Evolutionary conservation across 1,284 basidiomycete genomes (phyloP).

Genomic region (Fomes fomentarius): DNA sequence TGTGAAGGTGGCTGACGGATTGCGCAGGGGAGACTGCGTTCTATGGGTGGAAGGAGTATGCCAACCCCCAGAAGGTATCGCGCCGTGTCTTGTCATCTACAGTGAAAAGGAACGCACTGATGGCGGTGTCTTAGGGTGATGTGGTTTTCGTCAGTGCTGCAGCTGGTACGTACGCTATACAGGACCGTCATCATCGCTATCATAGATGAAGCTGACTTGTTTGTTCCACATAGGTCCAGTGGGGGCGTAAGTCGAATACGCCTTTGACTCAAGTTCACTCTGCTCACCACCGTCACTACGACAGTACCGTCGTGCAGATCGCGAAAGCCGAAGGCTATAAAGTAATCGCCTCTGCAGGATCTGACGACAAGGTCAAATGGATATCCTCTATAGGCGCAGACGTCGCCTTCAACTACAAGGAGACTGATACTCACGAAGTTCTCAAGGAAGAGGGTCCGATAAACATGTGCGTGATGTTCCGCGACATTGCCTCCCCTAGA

Average conservation of each 20-base stretch:
- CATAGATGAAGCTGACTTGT: no score
- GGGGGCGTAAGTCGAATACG: conserved; percentile 25
- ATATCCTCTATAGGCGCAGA: conserved; percentile 70
- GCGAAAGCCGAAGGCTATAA: conserved; percentile 66
- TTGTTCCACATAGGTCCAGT: conserved; percentile 18
- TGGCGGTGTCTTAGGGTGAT: conserved; percentile 23
- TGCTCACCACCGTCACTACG: background rate
- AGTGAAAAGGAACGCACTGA: no score
- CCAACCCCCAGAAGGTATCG: conserved; percentile 26
- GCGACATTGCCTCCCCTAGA: no score
- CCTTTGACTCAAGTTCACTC: no score
- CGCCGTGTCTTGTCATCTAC: no score
- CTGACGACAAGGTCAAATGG: conserved; percentile 68
- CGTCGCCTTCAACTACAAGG: conserved; percentile 79
- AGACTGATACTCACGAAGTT: conserved; percentile 48
- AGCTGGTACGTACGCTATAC: conserved; percentile 19
- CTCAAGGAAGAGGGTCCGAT: conserved; percentile 62
- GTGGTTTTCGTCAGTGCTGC: conserved; percentile 28
- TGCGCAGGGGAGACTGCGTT: conserved; percentile 29
- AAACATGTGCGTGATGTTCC: conserved; percentile 48
- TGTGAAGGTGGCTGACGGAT: background rate
- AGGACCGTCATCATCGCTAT: no score
- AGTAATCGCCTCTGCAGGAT: conserved; percentile 76
- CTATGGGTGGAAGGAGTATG: conserved; percentile 29
- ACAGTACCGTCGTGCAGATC: conserved; percentile 59